Evolutionary conservation across 1,284 basidiomycete genomes (phyloP).

Genomic region (Cryptococcus sp.): DNA sequence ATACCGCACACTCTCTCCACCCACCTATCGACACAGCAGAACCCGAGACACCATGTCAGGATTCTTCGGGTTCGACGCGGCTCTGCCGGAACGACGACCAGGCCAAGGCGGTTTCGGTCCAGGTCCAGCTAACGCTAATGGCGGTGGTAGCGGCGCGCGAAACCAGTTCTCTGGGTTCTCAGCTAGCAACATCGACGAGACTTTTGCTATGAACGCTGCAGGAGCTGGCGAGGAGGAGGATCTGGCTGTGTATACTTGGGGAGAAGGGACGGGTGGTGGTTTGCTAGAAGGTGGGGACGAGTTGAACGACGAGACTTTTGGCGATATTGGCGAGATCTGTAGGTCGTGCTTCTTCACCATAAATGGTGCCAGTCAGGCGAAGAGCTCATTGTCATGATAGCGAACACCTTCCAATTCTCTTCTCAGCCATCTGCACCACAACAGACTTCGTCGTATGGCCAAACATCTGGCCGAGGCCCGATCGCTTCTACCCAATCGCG

Average conservation of each 20-base stretch:
- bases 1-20: no score
- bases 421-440: conserved; percentile 27
- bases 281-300: conserved; percentile 88
- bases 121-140: not conserved
- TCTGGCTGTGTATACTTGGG: conserved; percentile 59
- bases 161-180: conserved; percentile 24
- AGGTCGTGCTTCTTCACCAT: conserved; percentile 40
- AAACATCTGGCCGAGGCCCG: conserved; percentile 15
- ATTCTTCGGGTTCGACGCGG: conserved; percentile 54
- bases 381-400: conserved; percentile 53
- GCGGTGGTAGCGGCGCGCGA: conserved; percentile 3
- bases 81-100: conserved; percentile 40
- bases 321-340: conserved; percentile 68
- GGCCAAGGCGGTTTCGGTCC: not conserved
- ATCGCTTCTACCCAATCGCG: conserved; percentile 45
- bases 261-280: conserved; percentile 77
- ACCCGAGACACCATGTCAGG: conserved; percentile 38
- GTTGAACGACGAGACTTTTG: conserved; percentile 95
- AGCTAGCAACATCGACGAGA: conserved; percentile 19
- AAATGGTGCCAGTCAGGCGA: no score
- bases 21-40: no score
- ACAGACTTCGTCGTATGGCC: conserved; percentile 15
- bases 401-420: conserved; percentile 89
- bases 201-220: conserved; percentile 54
- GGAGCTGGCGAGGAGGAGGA: conserved; percentile 63